Conservation (phyloP, 2,329 filamentous ascomycete species). For the Pseudocercospora crystallina region DNA sequence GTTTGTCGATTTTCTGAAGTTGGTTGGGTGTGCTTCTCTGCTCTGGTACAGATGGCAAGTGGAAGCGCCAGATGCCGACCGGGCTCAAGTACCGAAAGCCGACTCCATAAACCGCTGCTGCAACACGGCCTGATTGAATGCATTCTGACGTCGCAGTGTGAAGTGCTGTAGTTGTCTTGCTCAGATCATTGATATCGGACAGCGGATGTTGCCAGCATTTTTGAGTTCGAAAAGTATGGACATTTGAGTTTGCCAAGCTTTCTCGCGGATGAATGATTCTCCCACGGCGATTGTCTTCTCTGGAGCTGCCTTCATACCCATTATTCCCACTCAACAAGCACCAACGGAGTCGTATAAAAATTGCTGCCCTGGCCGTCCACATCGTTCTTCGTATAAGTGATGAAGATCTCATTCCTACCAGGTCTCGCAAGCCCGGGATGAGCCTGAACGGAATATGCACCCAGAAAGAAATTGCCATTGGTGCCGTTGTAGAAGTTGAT, state of each 20-base stretch:
- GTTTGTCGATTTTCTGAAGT: background rate
- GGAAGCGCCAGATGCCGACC: background rate
- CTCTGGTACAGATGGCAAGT: background rate
- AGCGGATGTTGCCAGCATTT: too few species aligned
- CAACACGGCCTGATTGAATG: too few species aligned
- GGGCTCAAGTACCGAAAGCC: background rate
- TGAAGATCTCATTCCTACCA: slow-evolving; percentile 3
- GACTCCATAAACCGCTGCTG: too few species aligned
- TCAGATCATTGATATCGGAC: too few species aligned
- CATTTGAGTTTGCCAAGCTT: too few species aligned
- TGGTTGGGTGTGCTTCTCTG: background rate
- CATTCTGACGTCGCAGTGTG: too few species aligned
- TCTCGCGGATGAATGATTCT: too few species aligned
- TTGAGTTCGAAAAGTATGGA: too few species aligned
- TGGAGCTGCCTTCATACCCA: too few species aligned
- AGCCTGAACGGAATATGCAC: slow-evolving; percentile 9
- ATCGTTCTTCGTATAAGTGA: slow-evolving; percentile 14
- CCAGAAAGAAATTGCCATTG: slow-evolving; percentile 4
- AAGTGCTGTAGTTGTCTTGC: too few species aligned
- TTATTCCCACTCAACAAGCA: background rate
- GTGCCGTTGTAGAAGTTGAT: slow-evolving; percentile 5
- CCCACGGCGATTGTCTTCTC: too few species aligned
- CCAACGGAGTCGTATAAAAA: slow-evolving; percentile 1
- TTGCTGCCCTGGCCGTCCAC: background rate
- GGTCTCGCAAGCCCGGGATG: slow-evolving; percentile 5